Evolutionary conservation across 2,329 filamentous ascomycete genomes (phyloP), one percentile per base, ranked within the genome.

Genomic region (Ascochyta koolunga): DNA sequence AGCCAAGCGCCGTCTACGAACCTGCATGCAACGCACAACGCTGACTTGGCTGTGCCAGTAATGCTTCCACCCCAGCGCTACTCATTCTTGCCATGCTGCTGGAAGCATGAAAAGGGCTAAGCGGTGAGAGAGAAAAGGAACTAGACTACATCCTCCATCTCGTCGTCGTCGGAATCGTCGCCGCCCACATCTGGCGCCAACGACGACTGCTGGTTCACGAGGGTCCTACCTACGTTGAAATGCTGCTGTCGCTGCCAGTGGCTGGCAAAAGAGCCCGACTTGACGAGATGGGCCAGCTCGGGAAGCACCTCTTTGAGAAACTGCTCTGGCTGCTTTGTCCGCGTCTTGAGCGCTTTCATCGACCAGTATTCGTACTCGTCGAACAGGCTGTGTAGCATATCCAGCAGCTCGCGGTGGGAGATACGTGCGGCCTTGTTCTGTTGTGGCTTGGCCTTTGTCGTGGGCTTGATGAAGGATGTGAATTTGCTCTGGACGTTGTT

Each of bases 331-430:
- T 99, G 95, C 55, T 88, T 85, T 33, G 96, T 84, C 56, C 83
- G 80, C 44, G 86, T 82, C 60, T 91, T 91, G 64, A 99, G 84
- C 5, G 89, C 86, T 70, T 91, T 93, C 82, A 98, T 90, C n/a
- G 89, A 87, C 93, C 93, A 99, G 76, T 95, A 98, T 66, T 88
- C 87, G 81, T 89, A 96, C 67, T 89, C 81, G 51, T 88, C 85
- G 85, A 97, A 99, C 71, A 88, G 89, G 42, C 83, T 79, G 79
- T 93, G 92, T 57, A 99, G 87, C 60, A 86, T 83, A 77, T 97
- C 93, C 77, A 96, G 79, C 59, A 99, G 86, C 68, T 95, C 89
- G 80, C 91, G 89, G 75, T 93, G 87, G 38, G 91, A 88, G 77
- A 98, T 93, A 77, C 95, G 93, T 29, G 91, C 89, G 24, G 90